A percentile compares a stretch with the other conserved stretches of the same genome.
Evolutionary conservation across 75 land plant species (phyloP).

Genomic region (Ceratopteris richardii): DNA sequence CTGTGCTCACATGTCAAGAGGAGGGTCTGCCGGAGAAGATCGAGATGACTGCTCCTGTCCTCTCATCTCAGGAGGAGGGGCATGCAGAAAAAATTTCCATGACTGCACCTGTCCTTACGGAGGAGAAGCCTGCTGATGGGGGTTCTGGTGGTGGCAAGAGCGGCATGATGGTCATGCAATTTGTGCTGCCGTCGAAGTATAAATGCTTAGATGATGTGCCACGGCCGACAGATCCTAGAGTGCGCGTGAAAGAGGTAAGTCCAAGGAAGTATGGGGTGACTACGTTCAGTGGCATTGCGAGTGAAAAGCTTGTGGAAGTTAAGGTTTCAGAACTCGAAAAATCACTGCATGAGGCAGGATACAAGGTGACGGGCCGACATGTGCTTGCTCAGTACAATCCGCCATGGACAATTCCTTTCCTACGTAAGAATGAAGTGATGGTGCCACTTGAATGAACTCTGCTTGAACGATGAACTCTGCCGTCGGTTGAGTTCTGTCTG

Average conservation of each 20-base stretch:
- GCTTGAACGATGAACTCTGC: no score
- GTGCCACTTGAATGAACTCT: conserved; percentile 54
- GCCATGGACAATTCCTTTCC: conserved; percentile 74
- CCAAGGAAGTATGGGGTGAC: conserved; percentile 70
- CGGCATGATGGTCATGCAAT: conserved; percentile 67
- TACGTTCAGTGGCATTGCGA: conserved; percentile 60
- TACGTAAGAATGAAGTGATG: conserved; percentile 89
- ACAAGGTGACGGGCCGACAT: conserved; percentile 50
- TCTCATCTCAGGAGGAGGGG: conserved; percentile 18
- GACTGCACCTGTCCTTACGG: conserved; percentile 84
- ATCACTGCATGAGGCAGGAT: conserved; percentile 63
- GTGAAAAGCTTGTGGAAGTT: conserved; percentile 42
- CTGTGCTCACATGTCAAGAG: conserved; percentile 20
- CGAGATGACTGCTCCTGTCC: conserved; percentile 22
- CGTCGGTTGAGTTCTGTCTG: no score
- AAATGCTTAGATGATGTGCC: conserved; percentile 56
- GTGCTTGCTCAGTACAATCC: conserved; percentile 85
- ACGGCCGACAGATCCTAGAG: conserved; percentile 63
- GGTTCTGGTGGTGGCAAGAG: conserved; percentile 9
- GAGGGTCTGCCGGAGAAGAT: background rate
- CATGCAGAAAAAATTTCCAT: conserved; percentile 44
- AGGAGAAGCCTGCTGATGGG: conserved; percentile 13
- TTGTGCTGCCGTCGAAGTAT: conserved; percentile 67
- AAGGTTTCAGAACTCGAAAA: conserved; percentile 47
- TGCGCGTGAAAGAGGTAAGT: conserved; percentile 55